Base-by-base conservation (phyloP, 371 early-diverging fungal species). In the Modicella reniformis region DNA sequence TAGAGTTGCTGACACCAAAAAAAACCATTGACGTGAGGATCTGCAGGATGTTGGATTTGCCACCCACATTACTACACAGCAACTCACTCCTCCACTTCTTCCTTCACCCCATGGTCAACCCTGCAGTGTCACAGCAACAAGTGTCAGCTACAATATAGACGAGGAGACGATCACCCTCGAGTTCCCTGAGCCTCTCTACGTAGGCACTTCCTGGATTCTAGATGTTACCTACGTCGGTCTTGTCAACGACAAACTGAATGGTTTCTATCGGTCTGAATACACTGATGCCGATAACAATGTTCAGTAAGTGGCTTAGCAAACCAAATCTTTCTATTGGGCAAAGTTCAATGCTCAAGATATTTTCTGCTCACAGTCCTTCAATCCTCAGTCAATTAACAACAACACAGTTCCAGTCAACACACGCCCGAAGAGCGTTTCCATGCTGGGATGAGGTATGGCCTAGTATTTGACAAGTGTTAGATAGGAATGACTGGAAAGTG, bases 391-490 rank as follows among this genome's bases (percentile, higher is more conserved):
- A 75, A 66, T 32, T 95, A 82, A 92, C 90, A 9, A 90, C 89
- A 17, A 97, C 97, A 1, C 97, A 98, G 75, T 97, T 96, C 84
- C 95, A 96, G 81, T 87, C 98, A 4, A 94, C 96, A 19, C 91
- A 92, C 81, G 94, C 94, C 19, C 87, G 98, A 60, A 83, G 91
- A 33, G 93, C 92, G 7, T 93, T 98, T 75, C 98, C 99, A 5
- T 97, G 94, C 80, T 97, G 94, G 91, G 92, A 95, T 75, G 94
- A 95, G 85, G 74, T 74, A 68, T 44, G 53, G 37, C 12, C 49
- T n/a, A 49, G 15, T 40, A 40, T 15, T n/a, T n/a, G n/a, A 19
- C 17, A 44, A 6, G 6, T 19, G 9, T 37, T 37, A 17, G 17
- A 17, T 19, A 10, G 44, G 44, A 17, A 44, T 44, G 17, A 17